A percentile compares a stretch with the other conserved stretches of the same genome.
Evolutionary conservation across 192 early-diverging fungal species (phyloP).

Genomic region (Dissophora ornata): DNA sequence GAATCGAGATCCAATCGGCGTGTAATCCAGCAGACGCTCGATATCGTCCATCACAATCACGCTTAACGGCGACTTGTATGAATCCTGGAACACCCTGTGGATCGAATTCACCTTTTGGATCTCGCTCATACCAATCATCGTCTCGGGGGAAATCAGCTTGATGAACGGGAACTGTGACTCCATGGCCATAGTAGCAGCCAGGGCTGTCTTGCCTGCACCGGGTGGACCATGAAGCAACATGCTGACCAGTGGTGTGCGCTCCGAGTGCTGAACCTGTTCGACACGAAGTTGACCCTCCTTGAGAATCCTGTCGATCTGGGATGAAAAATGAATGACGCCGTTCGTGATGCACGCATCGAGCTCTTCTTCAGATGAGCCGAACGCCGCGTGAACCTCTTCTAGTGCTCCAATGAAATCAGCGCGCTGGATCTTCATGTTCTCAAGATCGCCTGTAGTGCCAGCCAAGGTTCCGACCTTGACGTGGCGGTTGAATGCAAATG

Average conservation of each 20-base stretch:
- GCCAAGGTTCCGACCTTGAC: constrained; percentile 92
- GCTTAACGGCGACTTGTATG: constrained; percentile 95
- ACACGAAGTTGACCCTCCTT: constrained; percentile 70
- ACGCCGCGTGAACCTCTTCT: constrained; percentile 93
- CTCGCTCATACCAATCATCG: constrained; percentile 93
- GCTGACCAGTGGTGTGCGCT: constrained; percentile 90
- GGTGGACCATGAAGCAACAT: constrained; percentile 87
- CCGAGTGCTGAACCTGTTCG: constrained; percentile 81
- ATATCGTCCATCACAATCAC: constrained; percentile 95
- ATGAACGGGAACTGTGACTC: constrained; percentile 94
- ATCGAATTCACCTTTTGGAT: constrained; percentile 85
- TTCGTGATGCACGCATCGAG: constrained; percentile 86
- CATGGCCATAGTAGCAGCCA: constrained; percentile 96
- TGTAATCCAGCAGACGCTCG: constrained; percentile 93
- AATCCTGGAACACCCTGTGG: constrained; percentile 95
- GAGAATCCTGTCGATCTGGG: constrained; percentile 61
- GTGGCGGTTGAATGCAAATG: constrained; percentile 96
- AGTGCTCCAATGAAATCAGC: constrained; percentile 91
- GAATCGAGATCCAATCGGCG: constrained; percentile 94
- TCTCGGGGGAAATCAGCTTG: constrained; percentile 95
- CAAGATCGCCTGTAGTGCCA: constrained; percentile 83
- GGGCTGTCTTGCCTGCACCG: constrained; percentile 92
- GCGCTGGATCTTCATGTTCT: constrained; percentile 86
- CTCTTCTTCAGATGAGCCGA: constrained; percentile 94
- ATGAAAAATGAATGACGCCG: constrained; percentile 83